Evolutionary conservation across 306 rosid genomes (phyloP).

Genomic region (Acacia crassicarpa): DNA sequence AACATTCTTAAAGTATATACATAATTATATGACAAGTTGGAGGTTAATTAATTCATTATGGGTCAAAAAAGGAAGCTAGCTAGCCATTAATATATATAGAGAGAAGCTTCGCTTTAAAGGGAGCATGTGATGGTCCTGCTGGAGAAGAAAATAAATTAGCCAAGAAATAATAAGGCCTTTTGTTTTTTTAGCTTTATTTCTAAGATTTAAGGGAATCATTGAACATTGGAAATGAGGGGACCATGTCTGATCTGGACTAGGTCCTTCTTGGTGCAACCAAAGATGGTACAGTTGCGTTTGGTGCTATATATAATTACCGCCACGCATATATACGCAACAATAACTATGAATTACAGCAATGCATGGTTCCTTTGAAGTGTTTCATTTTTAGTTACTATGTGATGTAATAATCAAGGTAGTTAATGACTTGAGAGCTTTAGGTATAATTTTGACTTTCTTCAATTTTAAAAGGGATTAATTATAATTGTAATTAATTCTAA

Average conservation of each 20-base stretch:
- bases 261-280: slow-evolving; percentile 7
- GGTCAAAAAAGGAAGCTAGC: background rate
- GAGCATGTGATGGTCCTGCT: background rate
- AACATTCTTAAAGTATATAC: background rate
- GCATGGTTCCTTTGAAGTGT: background rate
- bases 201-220: slow-evolving; percentile 21
- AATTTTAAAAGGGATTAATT: too few species aligned
- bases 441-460: background rate
- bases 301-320: background rate
- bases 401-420: background rate
- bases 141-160: too few species aligned
- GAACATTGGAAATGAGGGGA: background rate
- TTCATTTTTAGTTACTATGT: background rate
- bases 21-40: background rate
- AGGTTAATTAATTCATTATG: background rate
- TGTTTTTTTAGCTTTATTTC: slow-evolving; percentile 31
- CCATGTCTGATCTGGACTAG: background rate
- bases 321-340: background rate
- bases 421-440: background rate
- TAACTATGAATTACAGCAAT: too few species aligned
- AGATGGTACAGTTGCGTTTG: background rate
- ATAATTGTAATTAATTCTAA: too few species aligned
- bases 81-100: too few species aligned
- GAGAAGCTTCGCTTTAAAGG: background rate
- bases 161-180: background rate